Evolutionary conservation across 2,329 filamentous ascomycete genomes (phyloP).

Genomic region (Colletotrichum tabaci): DNA sequence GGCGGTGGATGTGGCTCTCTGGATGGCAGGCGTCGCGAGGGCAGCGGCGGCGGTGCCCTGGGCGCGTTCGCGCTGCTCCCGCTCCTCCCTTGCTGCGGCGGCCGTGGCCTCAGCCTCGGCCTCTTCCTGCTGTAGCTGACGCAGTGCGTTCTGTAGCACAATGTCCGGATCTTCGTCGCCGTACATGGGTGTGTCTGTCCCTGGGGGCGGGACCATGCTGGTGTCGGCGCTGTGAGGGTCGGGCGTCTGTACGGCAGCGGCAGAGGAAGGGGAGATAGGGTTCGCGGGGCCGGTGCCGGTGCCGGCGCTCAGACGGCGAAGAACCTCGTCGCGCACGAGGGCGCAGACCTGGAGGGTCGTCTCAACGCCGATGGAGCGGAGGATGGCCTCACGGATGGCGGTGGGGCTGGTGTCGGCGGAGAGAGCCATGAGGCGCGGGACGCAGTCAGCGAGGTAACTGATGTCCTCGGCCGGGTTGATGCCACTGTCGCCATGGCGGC

Average conservation of each 20-base stretch:
- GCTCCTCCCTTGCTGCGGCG: conserved; percentile 67
- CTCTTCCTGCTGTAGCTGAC: conserved; percentile 72
- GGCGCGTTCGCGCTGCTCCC: conserved; percentile 58
- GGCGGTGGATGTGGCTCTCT: conserved; percentile 39
- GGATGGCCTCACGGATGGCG: conserved; percentile 70
- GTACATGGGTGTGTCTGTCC: conserved; percentile 68
- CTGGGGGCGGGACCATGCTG: conserved; percentile 52
- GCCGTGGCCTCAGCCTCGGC: conserved; percentile 72
- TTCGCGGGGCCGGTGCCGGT: conserved; percentile 28
- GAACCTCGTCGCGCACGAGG: conserved; percentile 71
- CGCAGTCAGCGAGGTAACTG: conserved; percentile 71
- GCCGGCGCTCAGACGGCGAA: conserved; percentile 54
- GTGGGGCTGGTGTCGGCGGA: conserved; percentile 71
- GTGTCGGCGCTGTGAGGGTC: conserved; percentile 40
- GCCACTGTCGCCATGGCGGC: conserved; percentile 64
- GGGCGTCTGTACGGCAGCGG: conserved; percentile 39
- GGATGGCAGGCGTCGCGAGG: conserved; percentile 47
- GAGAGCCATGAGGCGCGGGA: conserved; percentile 73
- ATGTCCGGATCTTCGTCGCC: conserved; percentile 70
- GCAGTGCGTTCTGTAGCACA: conserved; percentile 71
- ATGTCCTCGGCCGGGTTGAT: conserved; percentile 69
- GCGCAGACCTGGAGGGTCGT: conserved; percentile 68
- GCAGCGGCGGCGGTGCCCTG: conserved; percentile 47
- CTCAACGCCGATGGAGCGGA: conserved; percentile 70
- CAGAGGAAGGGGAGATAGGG: conserved; percentile 24